Evolutionary conservation across 1,139 yeast species (phyloP), one percentile per base, ranked within the genome.

Genomic region (Lodderomyces margitis): DNA sequence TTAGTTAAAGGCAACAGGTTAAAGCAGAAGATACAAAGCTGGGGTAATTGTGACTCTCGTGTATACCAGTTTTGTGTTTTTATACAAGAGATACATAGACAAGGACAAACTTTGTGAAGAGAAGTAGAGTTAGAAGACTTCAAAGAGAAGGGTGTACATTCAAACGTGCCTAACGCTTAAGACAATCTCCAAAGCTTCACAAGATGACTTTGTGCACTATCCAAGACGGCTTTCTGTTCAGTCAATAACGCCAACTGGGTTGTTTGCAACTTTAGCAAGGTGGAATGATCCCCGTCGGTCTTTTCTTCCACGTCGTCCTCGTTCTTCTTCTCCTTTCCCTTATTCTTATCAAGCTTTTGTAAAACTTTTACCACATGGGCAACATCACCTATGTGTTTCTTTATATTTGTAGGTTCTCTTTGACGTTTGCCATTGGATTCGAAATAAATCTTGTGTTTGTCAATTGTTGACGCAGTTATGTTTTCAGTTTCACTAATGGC

Each of bases 231-330:
- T 31, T 62, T 45, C 42, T 67, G 66, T 20, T 61, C 56, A 1
- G 70, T 61, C 11, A 68, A 46, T 25, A 67, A 49, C 17, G 67
- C 52, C 38, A 68, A 50, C 27, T 63, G 66, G 7, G 59, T 50
- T 1, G 63, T 41, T 34, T 58, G 54, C 21, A 64, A 45, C 30
- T 54, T 51, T 9, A 42, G 21, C 7, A 31, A 17, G 5, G 25
- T 35, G 19, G 49, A 36, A n/a, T 46, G 15, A 3, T 25, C 12
- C 16, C 15, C 16, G 12, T 31, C 14, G 3, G 21, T 7, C 34
- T 4, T 21, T 10, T 31, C 11, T 16, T 16, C n/a, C 34, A 8
- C 3, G 34, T 16, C 5, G 4, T 34, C 41, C 2, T 63, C 47
- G 43, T 58, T 59, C 4, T 47, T 49, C n/a, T n/a, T n/a, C n/a